A percentile compares a stretch with the other conserved stretches of the same genome.
These are phyloP conservation scores for Pichia cephalocereana DNA, from an alignment of 805 yeast genomes.

Conservation along the genomic window DNA sequence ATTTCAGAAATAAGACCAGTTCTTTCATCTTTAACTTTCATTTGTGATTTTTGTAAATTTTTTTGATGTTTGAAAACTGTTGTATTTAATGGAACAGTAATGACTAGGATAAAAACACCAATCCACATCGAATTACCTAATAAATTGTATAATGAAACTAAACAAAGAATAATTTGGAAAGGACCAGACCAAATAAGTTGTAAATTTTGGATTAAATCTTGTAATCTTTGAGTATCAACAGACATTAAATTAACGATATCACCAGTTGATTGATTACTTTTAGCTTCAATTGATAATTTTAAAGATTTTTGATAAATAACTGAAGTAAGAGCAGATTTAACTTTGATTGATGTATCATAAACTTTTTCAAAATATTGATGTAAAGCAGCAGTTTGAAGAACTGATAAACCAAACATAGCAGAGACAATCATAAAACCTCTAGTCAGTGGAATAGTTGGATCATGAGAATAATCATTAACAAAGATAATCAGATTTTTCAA, in stretches of 20 bases:
- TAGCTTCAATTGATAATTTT: slow-evolving; percentile 61
- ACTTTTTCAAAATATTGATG: slow-evolving; percentile 75
- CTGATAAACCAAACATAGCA: slow-evolving; percentile 66
- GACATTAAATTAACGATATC: slow-evolving; percentile 93
- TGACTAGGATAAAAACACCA: slow-evolving; percentile 70
- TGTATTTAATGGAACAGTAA: slow-evolving; percentile 77
- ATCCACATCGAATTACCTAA: slow-evolving; percentile 94
- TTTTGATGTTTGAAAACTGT: slow-evolving; percentile 59
- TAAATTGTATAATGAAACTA: slow-evolving; percentile 59
- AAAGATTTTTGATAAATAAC: slow-evolving; percentile 61
- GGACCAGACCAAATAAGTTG: slow-evolving; percentile 91
- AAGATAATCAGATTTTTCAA: slow-evolving; percentile 56
- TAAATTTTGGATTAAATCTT: slow-evolving; percentile 70
- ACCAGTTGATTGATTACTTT: slow-evolving; percentile 69
- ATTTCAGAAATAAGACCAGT: slow-evolving; percentile 84
- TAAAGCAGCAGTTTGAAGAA: slow-evolving; percentile 66
- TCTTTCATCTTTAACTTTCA: slow-evolving; percentile 87
- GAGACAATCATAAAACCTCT: slow-evolving; percentile 68
- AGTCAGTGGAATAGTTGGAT: slow-evolving; percentile 49
- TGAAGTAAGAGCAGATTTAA: slow-evolving; percentile 60
- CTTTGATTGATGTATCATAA: slow-evolving; percentile 68
- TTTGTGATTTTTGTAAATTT: slow-evolving; percentile 69
- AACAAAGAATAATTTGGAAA: slow-evolving; percentile 71
- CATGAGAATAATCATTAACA: slow-evolving; percentile 41
- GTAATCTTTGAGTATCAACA: slow-evolving; percentile 84